These are phyloP conservation scores for Carallia pectinifolia DNA, from an alignment of 345 rosid species.

Conservation along the genomic window DNA sequence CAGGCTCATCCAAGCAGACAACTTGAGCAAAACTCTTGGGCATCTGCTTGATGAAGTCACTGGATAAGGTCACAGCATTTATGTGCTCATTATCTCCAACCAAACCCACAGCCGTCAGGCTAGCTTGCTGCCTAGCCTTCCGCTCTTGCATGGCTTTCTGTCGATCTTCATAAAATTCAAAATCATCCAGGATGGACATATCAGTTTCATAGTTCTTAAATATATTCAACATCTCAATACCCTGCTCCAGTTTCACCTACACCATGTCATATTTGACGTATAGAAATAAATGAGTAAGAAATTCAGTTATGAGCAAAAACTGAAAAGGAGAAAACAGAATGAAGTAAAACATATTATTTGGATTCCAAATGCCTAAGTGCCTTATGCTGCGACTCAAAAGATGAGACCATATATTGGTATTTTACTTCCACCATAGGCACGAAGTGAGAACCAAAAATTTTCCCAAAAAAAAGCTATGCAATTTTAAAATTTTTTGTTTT, in stretches of 20 bases:
- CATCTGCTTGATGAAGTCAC: constrained; percentile 72
- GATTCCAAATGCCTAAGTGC: too few species aligned
- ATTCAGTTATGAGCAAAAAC: not conserved
- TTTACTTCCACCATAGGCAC: too few species aligned
- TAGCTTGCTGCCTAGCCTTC: constrained; percentile 69
- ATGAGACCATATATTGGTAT: too few species aligned
- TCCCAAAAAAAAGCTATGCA: too few species aligned
- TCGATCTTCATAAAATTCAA: constrained; percentile 80
- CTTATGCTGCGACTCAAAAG: too few species aligned
- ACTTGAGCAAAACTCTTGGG: constrained; percentile 77
- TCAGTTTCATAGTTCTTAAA: constrained; percentile 69
- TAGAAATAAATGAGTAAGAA: constrained; percentile 7
- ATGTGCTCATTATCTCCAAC: constrained; percentile 57
- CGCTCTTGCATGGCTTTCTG: constrained; percentile 78
- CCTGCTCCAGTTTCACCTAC: constrained; percentile 87
- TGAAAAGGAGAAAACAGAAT: not conserved
- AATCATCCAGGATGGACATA: constrained; percentile 79
- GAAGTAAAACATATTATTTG: too few species aligned
- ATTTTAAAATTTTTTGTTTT: too few species aligned
- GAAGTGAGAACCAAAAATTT: too few species aligned
- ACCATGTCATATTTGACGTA: constrained; percentile 10
- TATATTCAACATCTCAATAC: constrained; percentile 70
- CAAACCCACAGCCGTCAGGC: constrained; percentile 43
- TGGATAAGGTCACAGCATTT: constrained; percentile 35
- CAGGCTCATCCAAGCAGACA: constrained; percentile 62